Evolutionary conservation across 1,284 basidiomycete species (phyloP).

Genomic region (Cryptococcus floricola): DNA sequence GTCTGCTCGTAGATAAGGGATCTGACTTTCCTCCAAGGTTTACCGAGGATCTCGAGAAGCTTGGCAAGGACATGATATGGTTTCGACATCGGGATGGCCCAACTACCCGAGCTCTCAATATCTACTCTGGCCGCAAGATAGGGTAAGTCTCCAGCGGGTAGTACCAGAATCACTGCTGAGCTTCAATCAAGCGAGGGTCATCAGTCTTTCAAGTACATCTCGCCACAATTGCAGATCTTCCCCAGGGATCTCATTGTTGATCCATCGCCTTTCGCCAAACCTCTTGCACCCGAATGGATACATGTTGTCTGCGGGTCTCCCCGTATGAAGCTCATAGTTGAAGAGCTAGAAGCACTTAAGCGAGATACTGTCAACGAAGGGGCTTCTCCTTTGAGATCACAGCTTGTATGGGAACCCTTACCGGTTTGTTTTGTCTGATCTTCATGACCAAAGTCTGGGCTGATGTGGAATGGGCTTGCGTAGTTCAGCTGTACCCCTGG

Average conservation of each 20-base stretch:
- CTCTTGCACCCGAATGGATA: conserved; percentile 59
- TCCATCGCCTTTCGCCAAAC: conserved; percentile 51
- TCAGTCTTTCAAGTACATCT: conserved; percentile 74
- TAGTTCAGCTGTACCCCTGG: conserved; percentile 74
- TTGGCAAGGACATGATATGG: conserved; percentile 74
- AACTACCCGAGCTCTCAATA: conserved; percentile 70
- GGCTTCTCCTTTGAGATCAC: conserved; percentile 45
- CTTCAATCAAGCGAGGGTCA: conserved; percentile 31
- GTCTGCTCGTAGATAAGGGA: conserved; percentile 81
- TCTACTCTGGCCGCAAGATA: conserved; percentile 68
- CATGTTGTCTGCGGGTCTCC: conserved; percentile 83
- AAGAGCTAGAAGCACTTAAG: conserved; percentile 56
- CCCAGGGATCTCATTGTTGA: conserved; percentile 60
- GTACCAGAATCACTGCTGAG: background rate
- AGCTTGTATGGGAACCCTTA: conserved; percentile 78
- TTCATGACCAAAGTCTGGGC: background rate
- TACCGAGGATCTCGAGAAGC: conserved; percentile 58
- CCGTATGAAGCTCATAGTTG: conserved; percentile 64
- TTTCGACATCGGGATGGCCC: conserved; percentile 63
- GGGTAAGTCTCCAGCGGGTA: conserved; percentile 52
- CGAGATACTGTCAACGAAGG: background rate
- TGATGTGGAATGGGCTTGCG: background rate
- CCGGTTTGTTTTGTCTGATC: conserved; percentile 11
- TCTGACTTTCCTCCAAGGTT: conserved; percentile 67
- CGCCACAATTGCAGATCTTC: conserved; percentile 65